Percentiles rank a stretch among this genome's conserved stretches.
These are phyloP conservation scores for Hemileccinum impolitum DNA, from an alignment of 768 basidiomycete species.

Conservation along the genomic window DNA sequence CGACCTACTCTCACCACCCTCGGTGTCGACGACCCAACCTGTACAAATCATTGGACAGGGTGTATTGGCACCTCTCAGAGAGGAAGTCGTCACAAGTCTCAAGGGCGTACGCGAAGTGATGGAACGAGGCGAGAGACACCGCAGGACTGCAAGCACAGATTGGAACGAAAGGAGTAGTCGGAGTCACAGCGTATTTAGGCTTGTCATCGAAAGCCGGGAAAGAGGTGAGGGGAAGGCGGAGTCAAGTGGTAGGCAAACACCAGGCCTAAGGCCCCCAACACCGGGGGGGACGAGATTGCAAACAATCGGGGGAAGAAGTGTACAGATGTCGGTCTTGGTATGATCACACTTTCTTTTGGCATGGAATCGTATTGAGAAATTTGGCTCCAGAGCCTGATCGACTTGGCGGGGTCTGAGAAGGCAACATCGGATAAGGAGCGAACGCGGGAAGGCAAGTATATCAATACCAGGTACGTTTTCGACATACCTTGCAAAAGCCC, in stretches of 20 bases:
- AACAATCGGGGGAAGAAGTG: constrained; percentile 74
- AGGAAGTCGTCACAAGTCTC: constrained; percentile 91
- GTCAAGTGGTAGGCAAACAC: constrained; percentile 48
- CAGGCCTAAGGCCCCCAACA: constrained; percentile 47
- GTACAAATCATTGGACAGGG: constrained; percentile 75
- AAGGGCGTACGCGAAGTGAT: constrained; percentile 84
- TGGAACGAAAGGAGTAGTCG: constrained; percentile 97
- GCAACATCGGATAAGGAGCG: constrained; percentile 95
- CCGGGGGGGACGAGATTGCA: constrained; percentile 67
- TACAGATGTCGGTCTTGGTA: constrained; percentile 74
- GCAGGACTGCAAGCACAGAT: constrained; percentile 94
- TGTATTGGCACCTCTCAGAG: constrained; percentile 72
- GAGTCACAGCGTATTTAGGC: constrained; percentile 90
- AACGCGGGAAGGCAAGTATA: constrained; percentile 94
- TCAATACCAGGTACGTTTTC: constrained; percentile 72
- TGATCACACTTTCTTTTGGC: constrained; percentile 6
- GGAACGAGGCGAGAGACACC: constrained; percentile 78
- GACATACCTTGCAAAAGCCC: too few species aligned
- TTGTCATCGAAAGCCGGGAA: constrained; percentile 88
- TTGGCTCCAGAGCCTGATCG: constrained; percentile 72
- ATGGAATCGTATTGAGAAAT: not conserved
- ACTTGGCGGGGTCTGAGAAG: constrained; percentile 95
- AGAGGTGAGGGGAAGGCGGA: constrained; percentile 47
- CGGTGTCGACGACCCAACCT: constrained; percentile 47
- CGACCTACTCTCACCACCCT: constrained; percentile 78